Evolutionary conservation across 2,329 filamentous ascomycete species (phyloP).

Genomic region (Juglanconis oblonga): DNA sequence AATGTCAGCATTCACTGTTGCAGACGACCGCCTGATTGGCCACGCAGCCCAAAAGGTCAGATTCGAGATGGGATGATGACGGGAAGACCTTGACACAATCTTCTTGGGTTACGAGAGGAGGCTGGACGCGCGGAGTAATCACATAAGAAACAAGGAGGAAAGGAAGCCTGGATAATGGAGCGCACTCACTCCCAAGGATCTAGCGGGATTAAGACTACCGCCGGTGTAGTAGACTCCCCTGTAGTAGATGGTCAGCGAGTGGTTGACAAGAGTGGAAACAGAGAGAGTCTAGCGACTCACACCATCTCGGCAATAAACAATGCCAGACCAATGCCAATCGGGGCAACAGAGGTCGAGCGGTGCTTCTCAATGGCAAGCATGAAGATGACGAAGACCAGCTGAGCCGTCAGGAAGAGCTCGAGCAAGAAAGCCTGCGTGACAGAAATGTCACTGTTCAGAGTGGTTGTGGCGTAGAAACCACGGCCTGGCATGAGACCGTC

Average conservation of each 20-base stretch:
- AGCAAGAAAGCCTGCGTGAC: slow-evolving; percentile 61
- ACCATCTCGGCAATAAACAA: slow-evolving; percentile 59
- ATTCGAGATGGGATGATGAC: too few species aligned
- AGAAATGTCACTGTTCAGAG: slow-evolving; percentile 48
- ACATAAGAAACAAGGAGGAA: neutral
- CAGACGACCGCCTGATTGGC: too few species aligned
- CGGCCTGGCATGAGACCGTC: slow-evolving; percentile 56
- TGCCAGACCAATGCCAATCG: slow-evolving; percentile 68
- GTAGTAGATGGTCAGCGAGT: neutral
- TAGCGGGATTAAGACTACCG: slow-evolving; percentile 48
- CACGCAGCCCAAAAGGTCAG: too few species aligned
- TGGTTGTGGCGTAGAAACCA: slow-evolving; percentile 51
- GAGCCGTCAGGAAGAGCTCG: slow-evolving; percentile 63
- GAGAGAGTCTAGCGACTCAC: slow-evolving; percentile 18
- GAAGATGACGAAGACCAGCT: slow-evolving; percentile 62
- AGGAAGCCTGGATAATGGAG: neutral
- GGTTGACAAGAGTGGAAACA: neutral
- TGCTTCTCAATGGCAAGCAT: slow-evolving; percentile 74
- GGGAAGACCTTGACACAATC: too few species aligned
- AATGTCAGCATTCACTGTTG: neutral
- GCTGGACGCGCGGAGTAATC: neutral
- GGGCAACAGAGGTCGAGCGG: slow-evolving; percentile 67
- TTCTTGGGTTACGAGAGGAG: too few species aligned
- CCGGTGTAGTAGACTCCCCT: slow-evolving; percentile 44
- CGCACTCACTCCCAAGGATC: slow-evolving; percentile 40